These are phyloP conservation scores for Hanseniaspora thailandica DNA, from an alignment of 805 yeast species.

Conservation along the genomic window DNA sequence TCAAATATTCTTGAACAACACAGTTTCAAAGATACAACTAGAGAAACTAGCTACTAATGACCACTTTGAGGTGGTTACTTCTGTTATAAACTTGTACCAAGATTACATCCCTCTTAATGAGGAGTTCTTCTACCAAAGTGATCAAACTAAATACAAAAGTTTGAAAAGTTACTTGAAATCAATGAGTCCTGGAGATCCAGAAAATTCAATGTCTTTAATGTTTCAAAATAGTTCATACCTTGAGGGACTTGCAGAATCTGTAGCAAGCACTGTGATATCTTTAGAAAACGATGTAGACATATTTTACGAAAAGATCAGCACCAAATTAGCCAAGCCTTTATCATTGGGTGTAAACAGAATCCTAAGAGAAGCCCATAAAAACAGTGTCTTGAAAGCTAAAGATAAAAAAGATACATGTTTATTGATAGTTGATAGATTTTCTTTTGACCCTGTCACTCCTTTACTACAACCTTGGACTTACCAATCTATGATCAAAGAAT, in stretches of 20 bases:
- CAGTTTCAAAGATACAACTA: constrained; percentile 60
- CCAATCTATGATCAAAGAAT: constrained; percentile 93
- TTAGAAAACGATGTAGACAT: constrained; percentile 68
- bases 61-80: constrained; percentile 64
- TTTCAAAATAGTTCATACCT: constrained; percentile 1
- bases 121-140: constrained; percentile 41
- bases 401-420: constrained; percentile 42
- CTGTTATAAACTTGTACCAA: constrained; percentile 72
- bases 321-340: constrained; percentile 16
- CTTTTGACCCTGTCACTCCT: constrained; percentile 88
- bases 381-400: constrained; percentile 45
- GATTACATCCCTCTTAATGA: constrained; percentile 68
- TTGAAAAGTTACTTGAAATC: neutral
- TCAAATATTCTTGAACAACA: constrained; percentile 66
- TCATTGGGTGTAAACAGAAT: constrained; percentile 22
- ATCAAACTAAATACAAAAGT: neutral
- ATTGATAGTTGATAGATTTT: constrained; percentile 59
- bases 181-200: constrained; percentile 20
- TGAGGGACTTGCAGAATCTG: constrained; percentile 41
- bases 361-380: constrained; percentile 58
- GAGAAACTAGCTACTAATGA: constrained; percentile 87
- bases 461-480: constrained; percentile 92
- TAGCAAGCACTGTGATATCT: constrained; percentile 37
- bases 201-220: constrained; percentile 24
- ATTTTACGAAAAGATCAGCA: constrained; percentile 62